Evolutionary conservation across 768 basidiomycete genomes (phyloP), one percentile per base, ranked within the genome.

Genomic region (Russula compacta): DNA sequence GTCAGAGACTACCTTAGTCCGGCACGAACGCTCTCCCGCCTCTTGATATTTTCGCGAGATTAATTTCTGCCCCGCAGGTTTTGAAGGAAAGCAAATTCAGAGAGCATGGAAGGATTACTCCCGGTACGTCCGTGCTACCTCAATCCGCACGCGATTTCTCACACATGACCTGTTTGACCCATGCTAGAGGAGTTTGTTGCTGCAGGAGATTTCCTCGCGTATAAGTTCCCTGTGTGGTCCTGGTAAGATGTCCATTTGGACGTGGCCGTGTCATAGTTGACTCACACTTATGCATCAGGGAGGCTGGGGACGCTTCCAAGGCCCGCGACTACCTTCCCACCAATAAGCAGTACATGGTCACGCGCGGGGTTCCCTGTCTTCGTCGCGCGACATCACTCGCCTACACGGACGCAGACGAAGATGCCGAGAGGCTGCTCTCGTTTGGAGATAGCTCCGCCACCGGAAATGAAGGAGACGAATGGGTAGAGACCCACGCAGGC

Each of bases 31-130:
- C 50, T 38, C 42, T 51, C 61, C 62, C 53, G 62, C 65, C 63
- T 51, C 10, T 54, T 43, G 60, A 67, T 63, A 63, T 69, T 69
- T 63, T 70, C 73, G 63, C 72, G 64, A 68, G 66, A 71, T 71
- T 68, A 61, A 67, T 71, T 43, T 64, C 66, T 46, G 48, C 47
- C 33, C 64, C 35, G 4, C 72, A 97, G 93, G 94, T 99, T 24
- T 83, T 98, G 66, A 92, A 87, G 70, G 95, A 98, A 77, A 93
- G 90, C 77, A 98, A 98, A 73, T 99, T 99, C 81, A 98, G 95
- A 73, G 97, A 99, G 73, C 92, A 95, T 69, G 97, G 97, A 7
- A 82, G 95, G 56, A 95, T 98, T 67, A 97, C 90, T 17, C 94
- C 93, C 63, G 93, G 92, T 93, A 58, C 63, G 82, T 73, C 33